Evolutionary conservation across 352 stramenopile genomes (phyloP).

Genomic region (Phytophthora palmivora): DNA sequence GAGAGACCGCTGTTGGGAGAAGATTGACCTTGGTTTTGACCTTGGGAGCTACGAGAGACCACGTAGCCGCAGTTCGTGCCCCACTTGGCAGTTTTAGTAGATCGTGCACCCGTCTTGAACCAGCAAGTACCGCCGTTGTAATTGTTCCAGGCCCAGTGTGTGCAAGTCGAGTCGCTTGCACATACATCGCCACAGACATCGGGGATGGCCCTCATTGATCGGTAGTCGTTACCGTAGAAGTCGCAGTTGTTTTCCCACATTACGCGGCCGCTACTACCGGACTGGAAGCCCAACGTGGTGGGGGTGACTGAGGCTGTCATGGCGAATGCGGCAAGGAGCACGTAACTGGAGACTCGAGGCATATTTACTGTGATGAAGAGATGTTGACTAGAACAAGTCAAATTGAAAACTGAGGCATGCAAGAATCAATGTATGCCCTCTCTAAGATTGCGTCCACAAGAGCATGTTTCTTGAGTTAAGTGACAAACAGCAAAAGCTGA

Average conservation of each 20-base stretch:
- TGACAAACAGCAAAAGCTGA: conserved; percentile 21
- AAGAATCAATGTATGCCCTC: background rate
- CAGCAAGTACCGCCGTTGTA: conserved; percentile 47
- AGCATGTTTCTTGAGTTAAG: conserved; percentile 9
- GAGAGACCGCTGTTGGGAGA: conserved; percentile 39
- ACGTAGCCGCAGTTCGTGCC: conserved; percentile 51
- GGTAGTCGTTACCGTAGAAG: conserved; percentile 41
- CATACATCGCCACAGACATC: conserved; percentile 44
- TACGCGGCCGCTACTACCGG: conserved; percentile 32
- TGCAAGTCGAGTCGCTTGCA: conserved; percentile 33
- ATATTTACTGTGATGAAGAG: conserved; percentile 5
- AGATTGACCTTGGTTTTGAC: conserved; percentile 15
- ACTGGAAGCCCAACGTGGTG: conserved; percentile 12
- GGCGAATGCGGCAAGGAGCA: conserved; percentile 17
- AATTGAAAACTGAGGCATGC: conserved; percentile 21
- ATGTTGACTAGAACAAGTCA: conserved; percentile 18
- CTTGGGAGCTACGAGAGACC: conserved; percentile 23
- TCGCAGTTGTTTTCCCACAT: conserved; percentile 53
- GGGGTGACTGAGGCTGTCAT: conserved; percentile 7
- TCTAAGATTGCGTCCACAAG: background rate
- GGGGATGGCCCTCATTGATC: conserved; percentile 32
- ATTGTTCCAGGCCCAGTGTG: conserved; percentile 49
- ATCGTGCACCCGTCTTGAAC: conserved; percentile 44
- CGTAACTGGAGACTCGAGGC: conserved; percentile 10
- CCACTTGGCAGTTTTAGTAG: conserved; percentile 27